Percentiles rank a stretch among this genome's conserved stretches.
phyloP scores from a whole-genome alignment of 805 yeast species.

The Kuraishia ogatae region DNA sequence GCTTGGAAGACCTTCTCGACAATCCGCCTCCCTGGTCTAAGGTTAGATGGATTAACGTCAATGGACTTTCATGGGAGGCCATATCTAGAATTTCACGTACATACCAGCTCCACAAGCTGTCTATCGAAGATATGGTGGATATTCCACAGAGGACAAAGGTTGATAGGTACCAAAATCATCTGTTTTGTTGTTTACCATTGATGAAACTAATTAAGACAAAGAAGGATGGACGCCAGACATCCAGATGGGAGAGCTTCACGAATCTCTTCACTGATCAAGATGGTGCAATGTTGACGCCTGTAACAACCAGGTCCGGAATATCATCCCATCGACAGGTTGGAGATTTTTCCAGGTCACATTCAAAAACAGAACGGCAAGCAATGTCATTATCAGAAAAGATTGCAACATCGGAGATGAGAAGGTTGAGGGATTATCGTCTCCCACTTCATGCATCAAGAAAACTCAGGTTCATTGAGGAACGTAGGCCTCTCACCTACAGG shows the following conservation, averaged over 20 bases:
- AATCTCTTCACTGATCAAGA: constrained; percentile 1
- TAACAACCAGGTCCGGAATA: background rate
- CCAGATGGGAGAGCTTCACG: background rate
- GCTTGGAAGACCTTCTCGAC: constrained; percentile 22
- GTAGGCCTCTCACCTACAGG: constrained; percentile 34
- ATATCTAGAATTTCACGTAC: constrained; percentile 34
- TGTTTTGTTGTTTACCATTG: constrained; percentile 48
- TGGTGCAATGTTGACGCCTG: background rate
- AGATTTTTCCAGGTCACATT: background rate
- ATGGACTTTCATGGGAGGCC: constrained; percentile 57
- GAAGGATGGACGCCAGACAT: constrained; percentile 2
- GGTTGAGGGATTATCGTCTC: constrained; percentile 24
- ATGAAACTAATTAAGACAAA: constrained; percentile 31
- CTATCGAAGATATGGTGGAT: constrained; percentile 56
- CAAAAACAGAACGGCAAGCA: background rate
- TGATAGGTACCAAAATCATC: constrained; percentile 40
- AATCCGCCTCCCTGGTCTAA: constrained; percentile 36
- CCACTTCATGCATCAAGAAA: constrained; percentile 12
- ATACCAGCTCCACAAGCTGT: constrained; percentile 42
- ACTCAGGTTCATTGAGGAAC: constrained; percentile 25
- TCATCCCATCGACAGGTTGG: background rate
- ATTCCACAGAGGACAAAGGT: constrained; percentile 52
- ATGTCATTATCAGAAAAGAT: constrained; percentile 13
- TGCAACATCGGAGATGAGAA: constrained; percentile 18
- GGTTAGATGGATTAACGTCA: constrained; percentile 49